phyloP scores from a whole-genome alignment of 1,139 yeast genomes.

The Hansenula sp. region DNA sequence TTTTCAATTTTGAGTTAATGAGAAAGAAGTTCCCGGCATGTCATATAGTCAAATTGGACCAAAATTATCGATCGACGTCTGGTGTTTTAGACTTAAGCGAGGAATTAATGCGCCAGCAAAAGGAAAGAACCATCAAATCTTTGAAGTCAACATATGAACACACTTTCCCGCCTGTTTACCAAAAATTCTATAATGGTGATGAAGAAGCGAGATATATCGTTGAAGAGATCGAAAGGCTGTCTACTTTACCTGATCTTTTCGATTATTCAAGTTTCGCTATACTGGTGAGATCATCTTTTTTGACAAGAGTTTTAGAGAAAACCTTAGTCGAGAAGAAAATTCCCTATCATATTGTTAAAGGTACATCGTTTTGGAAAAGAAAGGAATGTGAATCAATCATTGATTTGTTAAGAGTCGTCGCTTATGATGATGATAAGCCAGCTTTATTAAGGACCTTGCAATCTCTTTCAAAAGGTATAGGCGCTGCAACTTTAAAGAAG shows the following conservation, averaged over 20 bases:
- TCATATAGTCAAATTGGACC: constrained; percentile 43
- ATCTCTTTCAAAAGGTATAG: constrained; percentile 69
- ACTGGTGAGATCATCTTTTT: constrained; percentile 59
- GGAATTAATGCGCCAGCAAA: constrained; percentile 60
- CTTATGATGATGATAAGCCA: constrained; percentile 52
- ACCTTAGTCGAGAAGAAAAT: constrained; percentile 48
- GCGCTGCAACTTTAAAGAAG: constrained; percentile 47
- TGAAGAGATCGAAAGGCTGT: constrained; percentile 46
- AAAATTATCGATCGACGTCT: constrained; percentile 79
- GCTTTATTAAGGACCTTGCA: constrained; percentile 58
- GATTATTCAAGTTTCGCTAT: constrained; percentile 62
- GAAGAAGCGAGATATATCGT: constrained; percentile 60
- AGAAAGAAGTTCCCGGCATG: constrained; percentile 36
- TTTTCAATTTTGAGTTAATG: constrained; percentile 65
- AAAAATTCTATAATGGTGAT: constrained; percentile 34
- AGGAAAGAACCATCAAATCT: constrained; percentile 37
- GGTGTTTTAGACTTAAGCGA: constrained; percentile 67
- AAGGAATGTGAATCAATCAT: constrained; percentile 62
- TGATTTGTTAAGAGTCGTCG: constrained; percentile 60
- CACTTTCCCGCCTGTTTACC: constrained; percentile 47
- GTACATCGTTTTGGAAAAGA: constrained; percentile 77
- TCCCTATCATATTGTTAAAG: constrained; percentile 67
- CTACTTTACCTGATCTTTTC: constrained; percentile 36
- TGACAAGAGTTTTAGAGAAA: constrained; percentile 58
- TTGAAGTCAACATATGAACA: constrained; percentile 42